Evolutionary conservation across 805 yeast genomes (phyloP).

Genomic region (Suhomyces faveliae): DNA sequence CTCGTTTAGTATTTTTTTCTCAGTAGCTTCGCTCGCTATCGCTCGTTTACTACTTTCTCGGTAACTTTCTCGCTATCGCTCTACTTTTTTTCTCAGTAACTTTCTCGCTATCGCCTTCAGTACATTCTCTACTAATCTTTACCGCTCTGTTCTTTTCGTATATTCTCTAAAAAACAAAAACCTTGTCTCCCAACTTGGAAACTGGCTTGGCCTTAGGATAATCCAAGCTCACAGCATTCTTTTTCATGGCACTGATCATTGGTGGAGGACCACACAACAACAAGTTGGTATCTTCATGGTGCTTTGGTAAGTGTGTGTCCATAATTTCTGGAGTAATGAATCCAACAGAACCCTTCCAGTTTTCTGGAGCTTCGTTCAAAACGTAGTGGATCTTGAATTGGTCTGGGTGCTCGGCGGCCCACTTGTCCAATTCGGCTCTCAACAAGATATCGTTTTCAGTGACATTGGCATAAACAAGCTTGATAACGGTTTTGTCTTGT

Average conservation of each 20-base stretch:
- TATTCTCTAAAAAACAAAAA: slow-evolving; percentile 66
- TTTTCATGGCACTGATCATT: slow-evolving; percentile 82
- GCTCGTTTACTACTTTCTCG: neutral
- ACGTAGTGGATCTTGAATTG: slow-evolving; percentile 67
- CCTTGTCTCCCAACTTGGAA: slow-evolving; percentile 85
- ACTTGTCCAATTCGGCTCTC: slow-evolving; percentile 72
- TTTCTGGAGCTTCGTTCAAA: slow-evolving; percentile 67
- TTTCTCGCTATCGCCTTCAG: too few species aligned
- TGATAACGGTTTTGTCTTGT: slow-evolving; percentile 70
- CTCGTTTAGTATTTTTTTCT: neutral
- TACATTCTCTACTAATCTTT: too few species aligned
- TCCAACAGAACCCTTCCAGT: slow-evolving; percentile 79
- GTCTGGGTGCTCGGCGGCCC: slow-evolving; percentile 55
- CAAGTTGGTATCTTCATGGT: slow-evolving; percentile 61
- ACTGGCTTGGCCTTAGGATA: slow-evolving; percentile 84
- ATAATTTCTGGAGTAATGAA: slow-evolving; percentile 76
- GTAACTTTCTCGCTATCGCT: neutral
- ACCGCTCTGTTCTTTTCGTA: neutral
- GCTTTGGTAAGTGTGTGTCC: slow-evolving; percentile 58
- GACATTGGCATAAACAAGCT: slow-evolving; percentile 78
- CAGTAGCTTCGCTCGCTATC: too few species aligned
- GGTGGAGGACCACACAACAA: slow-evolving; percentile 94
- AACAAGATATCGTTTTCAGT: slow-evolving; percentile 77
- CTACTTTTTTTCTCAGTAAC: neutral
- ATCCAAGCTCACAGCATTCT: slow-evolving; percentile 71